A percentile compares a stretch with the other conserved stretches of the same genome.
These are phyloP conservation scores for Rhamnella rubrinervis DNA, from an alignment of 331 rosid species.

Conservation along the genomic window DNA sequence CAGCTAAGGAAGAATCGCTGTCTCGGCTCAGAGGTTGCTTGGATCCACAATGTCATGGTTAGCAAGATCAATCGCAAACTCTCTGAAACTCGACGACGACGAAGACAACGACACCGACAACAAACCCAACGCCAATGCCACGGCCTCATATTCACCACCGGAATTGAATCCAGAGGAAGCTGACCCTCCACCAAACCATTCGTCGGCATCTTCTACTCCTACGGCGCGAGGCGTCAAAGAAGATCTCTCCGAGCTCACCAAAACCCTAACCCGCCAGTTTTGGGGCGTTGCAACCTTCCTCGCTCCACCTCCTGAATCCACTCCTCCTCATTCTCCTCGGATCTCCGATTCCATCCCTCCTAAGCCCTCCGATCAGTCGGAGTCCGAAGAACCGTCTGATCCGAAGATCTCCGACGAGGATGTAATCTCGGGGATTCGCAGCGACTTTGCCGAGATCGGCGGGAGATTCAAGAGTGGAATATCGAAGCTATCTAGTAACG, in stretches of 20 bases:
- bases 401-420: conserved; percentile 54
- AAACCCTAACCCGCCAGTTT: conserved; percentile 67
- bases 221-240: conserved; percentile 77
- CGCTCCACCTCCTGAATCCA: conserved; percentile 66
- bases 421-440: conserved; percentile 77
- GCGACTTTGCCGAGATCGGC: conserved; percentile 84
- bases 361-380: conserved; percentile 15
- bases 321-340: conserved; percentile 27
- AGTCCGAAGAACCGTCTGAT: conserved; percentile 16
- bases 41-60: conserved; percentile 62
- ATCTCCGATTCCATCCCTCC: conserved; percentile 30
- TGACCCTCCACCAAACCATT: conserved; percentile 4
- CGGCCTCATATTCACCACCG: conserved; percentile 31
- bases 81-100: conserved; percentile 65
- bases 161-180: conserved; percentile 23
- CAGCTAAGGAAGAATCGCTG: background rate
- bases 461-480: conserved; percentile 79
- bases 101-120: conserved; percentile 19
- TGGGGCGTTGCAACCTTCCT: conserved; percentile 95
- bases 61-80: conserved; percentile 75
- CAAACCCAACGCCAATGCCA: conserved; percentile 9
- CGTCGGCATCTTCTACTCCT: conserved; percentile 47
- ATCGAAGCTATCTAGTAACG: conserved; percentile 66
- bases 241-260: conserved; percentile 71
- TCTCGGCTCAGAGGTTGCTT: conserved; percentile 3